Conservation (phyloP, 768 basidiomycete genomes). For the Leucosporidium scottii region DNA sequence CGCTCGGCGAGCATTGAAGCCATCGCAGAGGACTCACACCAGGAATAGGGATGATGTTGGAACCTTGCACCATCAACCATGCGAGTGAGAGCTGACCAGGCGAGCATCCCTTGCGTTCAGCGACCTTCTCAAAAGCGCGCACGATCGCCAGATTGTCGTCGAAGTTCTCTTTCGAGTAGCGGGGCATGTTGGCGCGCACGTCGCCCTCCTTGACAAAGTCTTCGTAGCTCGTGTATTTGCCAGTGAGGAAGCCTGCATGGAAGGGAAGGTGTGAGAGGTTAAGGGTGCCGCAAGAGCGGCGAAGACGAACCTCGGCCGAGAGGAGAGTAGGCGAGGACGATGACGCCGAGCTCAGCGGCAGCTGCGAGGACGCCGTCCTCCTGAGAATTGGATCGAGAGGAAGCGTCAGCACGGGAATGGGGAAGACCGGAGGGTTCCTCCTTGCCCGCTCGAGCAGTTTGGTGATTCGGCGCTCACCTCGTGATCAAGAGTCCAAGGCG, state of each 20-base stretch:
- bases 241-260: slow-evolving; percentile 31
- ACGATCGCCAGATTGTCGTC: slow-evolving; percentile 11
- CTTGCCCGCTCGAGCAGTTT: not conserved
- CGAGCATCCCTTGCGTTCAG: slow-evolving; percentile 42
- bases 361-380: slow-evolving; percentile 41
- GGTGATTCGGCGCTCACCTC: slow-evolving; percentile 11
- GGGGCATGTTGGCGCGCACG: slow-evolving; percentile 43
- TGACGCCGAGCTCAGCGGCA: slow-evolving; percentile 41
- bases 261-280: not conserved
- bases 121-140: slow-evolving; percentile 38
- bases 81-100: slow-evolving; percentile 45
- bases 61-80: slow-evolving; percentile 41
- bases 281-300: not conserved
- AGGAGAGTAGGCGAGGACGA: slow-evolving; percentile 44
- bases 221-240: slow-evolving; percentile 39
- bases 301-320: slow-evolving; percentile 13
- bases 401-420: not conserved
- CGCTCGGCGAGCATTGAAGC: not conserved
- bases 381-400: not conserved
- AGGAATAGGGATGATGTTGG: slow-evolving; percentile 38
- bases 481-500: slow-evolving; percentile 20
- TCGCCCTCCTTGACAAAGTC: slow-evolving; percentile 45
- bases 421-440: too few species aligned
- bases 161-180: slow-evolving; percentile 48
- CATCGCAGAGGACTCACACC: slow-evolving; percentile 16